These are phyloP conservation scores for Aspergillus sp. DNA, from an alignment of 2,329 filamentous ascomycete genomes.

Conservation along the genomic window DNA sequence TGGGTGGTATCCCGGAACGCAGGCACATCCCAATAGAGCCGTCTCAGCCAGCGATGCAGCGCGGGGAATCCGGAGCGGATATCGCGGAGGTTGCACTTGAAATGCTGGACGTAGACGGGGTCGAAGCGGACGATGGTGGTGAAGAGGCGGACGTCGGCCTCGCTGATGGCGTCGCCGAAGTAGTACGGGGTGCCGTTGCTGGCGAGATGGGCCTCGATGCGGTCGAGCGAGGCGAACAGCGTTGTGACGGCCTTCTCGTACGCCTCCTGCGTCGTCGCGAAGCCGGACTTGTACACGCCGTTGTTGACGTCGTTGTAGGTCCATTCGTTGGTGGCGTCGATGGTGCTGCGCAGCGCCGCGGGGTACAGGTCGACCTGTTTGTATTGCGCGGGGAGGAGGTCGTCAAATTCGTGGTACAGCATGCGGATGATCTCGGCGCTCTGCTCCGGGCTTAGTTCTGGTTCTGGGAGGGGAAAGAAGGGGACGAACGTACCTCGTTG, in stretches of 20 bases:
- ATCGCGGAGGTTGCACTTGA: conserved; percentile 79
- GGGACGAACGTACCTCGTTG: conserved; percentile 65
- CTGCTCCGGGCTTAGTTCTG: conserved; percentile 19
- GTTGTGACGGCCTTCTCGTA: conserved; percentile 71
- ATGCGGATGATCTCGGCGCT: conserved; percentile 88
- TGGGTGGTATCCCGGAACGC: conserved; percentile 82
- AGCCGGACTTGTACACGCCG: conserved; percentile 62
- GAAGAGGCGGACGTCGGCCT: conserved; percentile 75
- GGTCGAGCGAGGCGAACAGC: conserved; percentile 76
- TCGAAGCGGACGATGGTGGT: conserved; percentile 73
- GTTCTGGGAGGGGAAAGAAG: not conserved
- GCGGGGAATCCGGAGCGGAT: conserved; percentile 80
- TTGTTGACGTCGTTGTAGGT: conserved; percentile 64
- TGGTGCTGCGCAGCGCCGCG: conserved; percentile 58
- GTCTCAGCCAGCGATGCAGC: conserved; percentile 76
- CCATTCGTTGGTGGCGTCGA: conserved; percentile 78
- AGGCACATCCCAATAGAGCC: conserved; percentile 77
- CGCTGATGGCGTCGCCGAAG: conserved; percentile 72
- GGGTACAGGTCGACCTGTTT: conserved; percentile 67
- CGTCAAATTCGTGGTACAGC: conserved; percentile 79
- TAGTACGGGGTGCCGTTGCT: conserved; percentile 58
- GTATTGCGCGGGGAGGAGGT: conserved; percentile 59
- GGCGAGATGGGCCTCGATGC: conserved; percentile 68
- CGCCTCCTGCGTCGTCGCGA: conserved; percentile 77
- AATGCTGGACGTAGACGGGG: conserved; percentile 76